A percentile compares a stretch with the other conserved stretches of the same genome.
phyloP scores from a whole-genome alignment of 257 asterid genomes.

The Coffea eugenioides region DNA sequence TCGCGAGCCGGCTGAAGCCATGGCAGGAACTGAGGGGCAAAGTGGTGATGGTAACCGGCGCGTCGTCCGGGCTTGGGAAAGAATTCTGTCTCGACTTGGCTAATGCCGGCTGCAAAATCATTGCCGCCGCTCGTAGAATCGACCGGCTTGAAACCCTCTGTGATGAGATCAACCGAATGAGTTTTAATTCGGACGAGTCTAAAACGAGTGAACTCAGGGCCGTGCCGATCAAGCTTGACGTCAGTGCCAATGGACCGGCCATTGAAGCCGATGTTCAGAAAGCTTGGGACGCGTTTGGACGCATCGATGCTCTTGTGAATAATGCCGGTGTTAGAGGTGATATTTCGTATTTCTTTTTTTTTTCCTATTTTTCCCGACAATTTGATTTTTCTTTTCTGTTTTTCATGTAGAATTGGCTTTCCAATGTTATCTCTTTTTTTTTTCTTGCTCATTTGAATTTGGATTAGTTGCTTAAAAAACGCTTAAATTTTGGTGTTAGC shows the following conservation, averaged over 20 bases:
- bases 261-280: conserved; percentile 44
- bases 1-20: conserved; percentile 8
- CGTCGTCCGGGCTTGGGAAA: conserved; percentile 22
- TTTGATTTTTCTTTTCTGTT: background rate
- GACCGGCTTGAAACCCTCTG: conserved; percentile 14
- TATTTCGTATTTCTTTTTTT: no score
- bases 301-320: conserved; percentile 57
- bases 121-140: conserved; percentile 17
- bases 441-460: no score
- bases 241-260: conserved; percentile 28
- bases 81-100: conserved; percentile 46
- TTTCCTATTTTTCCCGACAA: background rate
- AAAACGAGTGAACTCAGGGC: conserved; percentile 20
- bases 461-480: no score
- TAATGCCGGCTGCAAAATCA: conserved; percentile 45
- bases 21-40: conserved; percentile 15
- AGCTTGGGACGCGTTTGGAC: conserved; percentile 68
- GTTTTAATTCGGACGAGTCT: background rate
- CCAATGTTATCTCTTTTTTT: no score
- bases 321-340: conserved; percentile 66
- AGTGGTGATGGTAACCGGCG: conserved; percentile 28
- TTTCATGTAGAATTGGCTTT: background rate
- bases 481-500: no score
- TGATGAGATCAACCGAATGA: conserved; percentile 16
- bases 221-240: conserved; percentile 56